phyloP scores from a whole-genome alignment of 371 early-diverging fungal species.

The Mucor plumbeus region DNA sequence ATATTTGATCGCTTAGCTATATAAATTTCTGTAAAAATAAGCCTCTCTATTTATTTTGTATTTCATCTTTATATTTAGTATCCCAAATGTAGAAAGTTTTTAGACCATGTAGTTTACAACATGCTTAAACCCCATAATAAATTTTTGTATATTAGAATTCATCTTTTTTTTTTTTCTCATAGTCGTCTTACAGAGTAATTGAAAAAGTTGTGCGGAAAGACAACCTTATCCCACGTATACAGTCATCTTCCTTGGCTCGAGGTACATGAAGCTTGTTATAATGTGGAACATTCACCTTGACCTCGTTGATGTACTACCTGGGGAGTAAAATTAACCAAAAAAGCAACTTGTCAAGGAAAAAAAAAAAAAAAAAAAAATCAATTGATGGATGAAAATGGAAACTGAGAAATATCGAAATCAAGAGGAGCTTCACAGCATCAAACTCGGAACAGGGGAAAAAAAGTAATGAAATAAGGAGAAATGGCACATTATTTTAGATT shows the following conservation, averaged over 20 bases:
- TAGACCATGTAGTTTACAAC: too few relatives aligned
- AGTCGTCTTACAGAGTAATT: too few relatives aligned
- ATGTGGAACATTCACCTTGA: background rate
- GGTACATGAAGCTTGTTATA: background rate
- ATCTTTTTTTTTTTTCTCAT: too few relatives aligned
- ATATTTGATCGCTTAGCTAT: too few relatives aligned
- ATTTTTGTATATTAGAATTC: too few relatives aligned
- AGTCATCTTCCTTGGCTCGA: background rate
- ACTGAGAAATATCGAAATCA: constrained; percentile 5
- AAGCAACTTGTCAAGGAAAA: background rate
- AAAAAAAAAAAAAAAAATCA: background rate
- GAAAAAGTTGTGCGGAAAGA: too few relatives aligned
- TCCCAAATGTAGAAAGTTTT: too few relatives aligned
- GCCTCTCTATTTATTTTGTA: too few relatives aligned
- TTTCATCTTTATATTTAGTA: too few relatives aligned
- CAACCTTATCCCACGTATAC: background rate
- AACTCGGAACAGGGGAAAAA: background rate
- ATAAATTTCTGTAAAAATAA: too few relatives aligned
- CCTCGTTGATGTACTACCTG: background rate
- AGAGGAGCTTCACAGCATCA: constrained; percentile 1
- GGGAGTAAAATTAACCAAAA: background rate
- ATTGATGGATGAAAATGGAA: background rate
- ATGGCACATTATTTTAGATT: background rate
- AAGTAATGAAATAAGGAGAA: background rate
- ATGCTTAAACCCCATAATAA: too few relatives aligned